These are phyloP conservation scores for Shiraia sp. DNA, from an alignment of 2,329 filamentous ascomycete genomes.

Conservation along the genomic window DNA sequence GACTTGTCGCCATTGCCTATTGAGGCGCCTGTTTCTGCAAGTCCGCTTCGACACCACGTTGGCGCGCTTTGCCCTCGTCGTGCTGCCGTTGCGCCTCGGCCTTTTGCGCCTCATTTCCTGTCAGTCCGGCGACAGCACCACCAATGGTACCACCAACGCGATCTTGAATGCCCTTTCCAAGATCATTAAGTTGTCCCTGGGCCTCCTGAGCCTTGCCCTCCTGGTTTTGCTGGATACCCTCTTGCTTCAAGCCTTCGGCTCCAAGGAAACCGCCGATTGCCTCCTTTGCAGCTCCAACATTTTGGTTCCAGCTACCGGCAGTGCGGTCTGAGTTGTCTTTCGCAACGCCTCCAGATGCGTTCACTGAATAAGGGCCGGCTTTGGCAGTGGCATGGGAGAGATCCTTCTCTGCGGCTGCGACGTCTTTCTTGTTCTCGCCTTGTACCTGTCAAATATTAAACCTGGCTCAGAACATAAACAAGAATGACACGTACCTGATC, in stretches of 20 bases:
- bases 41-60: slow-evolving; percentile 82
- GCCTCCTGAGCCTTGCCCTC: slow-evolving; percentile 82
- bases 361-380: slow-evolving; percentile 71
- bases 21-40: slow-evolving; percentile 67
- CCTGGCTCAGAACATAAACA: slow-evolving; percentile 1
- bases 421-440: slow-evolving; percentile 66
- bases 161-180: slow-evolving; percentile 63
- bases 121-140: slow-evolving; percentile 70
- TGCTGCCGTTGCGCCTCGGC: slow-evolving; percentile 69
- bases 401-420: slow-evolving; percentile 69
- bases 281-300: slow-evolving; percentile 84
- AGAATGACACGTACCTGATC: slow-evolving; percentile 58
- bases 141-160: slow-evolving; percentile 71
- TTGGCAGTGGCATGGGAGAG: slow-evolving; percentile 76
- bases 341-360: slow-evolving; percentile 69
- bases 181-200: slow-evolving; percentile 77
- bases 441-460: slow-evolving; percentile 52
- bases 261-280: slow-evolving; percentile 75
- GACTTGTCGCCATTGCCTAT: slow-evolving; percentile 8
- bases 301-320: slow-evolving; percentile 83
- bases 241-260: slow-evolving; percentile 72
- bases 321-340: slow-evolving; percentile 74
- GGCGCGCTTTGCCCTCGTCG: slow-evolving; percentile 80
- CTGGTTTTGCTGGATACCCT: slow-evolving; percentile 77
- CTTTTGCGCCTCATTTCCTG: slow-evolving; percentile 70